These are phyloP conservation scores for Russula compacta DNA, from an alignment of 768 basidiomycete genomes.

Conservation along the genomic window DNA sequence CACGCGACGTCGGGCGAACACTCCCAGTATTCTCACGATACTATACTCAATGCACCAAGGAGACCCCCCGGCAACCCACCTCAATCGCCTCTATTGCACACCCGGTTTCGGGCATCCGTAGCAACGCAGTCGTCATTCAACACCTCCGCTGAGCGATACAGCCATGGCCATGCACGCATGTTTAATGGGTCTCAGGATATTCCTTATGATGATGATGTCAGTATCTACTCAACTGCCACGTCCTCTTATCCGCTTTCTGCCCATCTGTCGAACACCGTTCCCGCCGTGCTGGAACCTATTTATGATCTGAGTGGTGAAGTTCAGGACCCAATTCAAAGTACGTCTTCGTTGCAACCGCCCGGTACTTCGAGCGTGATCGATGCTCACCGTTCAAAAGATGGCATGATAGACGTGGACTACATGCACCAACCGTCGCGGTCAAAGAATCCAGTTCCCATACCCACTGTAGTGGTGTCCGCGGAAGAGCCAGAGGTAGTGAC, in stretches of 20 bases:
- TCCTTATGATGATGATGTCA: constrained; percentile 31
- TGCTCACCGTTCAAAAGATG: not conserved
- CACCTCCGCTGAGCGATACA: constrained; percentile 8
- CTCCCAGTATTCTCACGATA: not conserved
- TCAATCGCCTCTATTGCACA: constrained; percentile 41
- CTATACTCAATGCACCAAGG: constrained; percentile 14
- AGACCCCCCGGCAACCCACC: constrained; percentile 23
- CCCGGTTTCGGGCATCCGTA: constrained; percentile 37
- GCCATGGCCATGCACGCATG: constrained; percentile 14
- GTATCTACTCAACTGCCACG: constrained; percentile 33
- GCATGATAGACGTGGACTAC: constrained; percentile 18
- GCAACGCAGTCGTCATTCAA: constrained; percentile 29
- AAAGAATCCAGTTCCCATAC: constrained; percentile 27
- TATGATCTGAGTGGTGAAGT: not conserved
- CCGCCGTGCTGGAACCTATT: not conserved
- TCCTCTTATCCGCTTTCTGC: constrained; percentile 30
- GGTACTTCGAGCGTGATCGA: not conserved
- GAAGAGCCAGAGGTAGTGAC: constrained; percentile 26
- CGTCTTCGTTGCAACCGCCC: not conserved
- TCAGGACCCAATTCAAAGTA: not conserved
- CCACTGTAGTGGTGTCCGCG: constrained; percentile 45
- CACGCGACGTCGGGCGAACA: not conserved
- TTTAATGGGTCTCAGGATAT: constrained; percentile 13
- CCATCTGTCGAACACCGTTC: not conserved
- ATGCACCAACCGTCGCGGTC: constrained; percentile 10